phyloP scores from a whole-genome alignment of 768 basidiomycete species.

The Tulasnella sp. region DNA sequence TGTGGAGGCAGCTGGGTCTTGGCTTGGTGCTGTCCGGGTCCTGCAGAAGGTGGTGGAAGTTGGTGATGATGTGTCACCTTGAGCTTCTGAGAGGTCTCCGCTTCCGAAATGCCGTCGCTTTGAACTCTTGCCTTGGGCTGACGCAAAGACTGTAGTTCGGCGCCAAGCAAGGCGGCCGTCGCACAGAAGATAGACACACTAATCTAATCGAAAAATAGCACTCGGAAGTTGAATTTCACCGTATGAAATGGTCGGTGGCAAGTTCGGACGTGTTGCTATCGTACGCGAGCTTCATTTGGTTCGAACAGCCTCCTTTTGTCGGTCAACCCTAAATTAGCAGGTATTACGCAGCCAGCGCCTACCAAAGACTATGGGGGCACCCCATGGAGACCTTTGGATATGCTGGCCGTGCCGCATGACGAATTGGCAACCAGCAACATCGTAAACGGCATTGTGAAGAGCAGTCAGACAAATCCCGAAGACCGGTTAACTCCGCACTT shows the following conservation, averaged over 20 bases:
- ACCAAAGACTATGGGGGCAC: not conserved
- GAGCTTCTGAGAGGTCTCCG: constrained; percentile 12
- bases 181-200: not conserved
- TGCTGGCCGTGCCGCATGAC: not conserved
- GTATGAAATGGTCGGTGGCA: no score
- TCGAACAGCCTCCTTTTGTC: no score
- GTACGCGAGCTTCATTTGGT: no score
- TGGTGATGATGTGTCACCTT: constrained; percentile 1
- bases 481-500: not conserved
- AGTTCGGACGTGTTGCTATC: no score
- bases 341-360: not conserved
- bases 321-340: not conserved
- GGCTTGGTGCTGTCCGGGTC: not conserved
- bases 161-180: not conserved
- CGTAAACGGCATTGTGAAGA: not conserved
- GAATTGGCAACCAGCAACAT: not conserved
- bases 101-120: not conserved
- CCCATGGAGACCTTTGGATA: not conserved
- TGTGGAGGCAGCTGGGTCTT: not conserved
- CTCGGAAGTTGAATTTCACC: no score
- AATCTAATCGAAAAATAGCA: no score
- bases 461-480: constrained; percentile 3
- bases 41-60: not conserved
- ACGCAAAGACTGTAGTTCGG: not conserved
- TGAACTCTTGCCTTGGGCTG: not conserved